Conservation (phyloP, 306 rosid genomes). For the Nissolia schottii region DNA sequence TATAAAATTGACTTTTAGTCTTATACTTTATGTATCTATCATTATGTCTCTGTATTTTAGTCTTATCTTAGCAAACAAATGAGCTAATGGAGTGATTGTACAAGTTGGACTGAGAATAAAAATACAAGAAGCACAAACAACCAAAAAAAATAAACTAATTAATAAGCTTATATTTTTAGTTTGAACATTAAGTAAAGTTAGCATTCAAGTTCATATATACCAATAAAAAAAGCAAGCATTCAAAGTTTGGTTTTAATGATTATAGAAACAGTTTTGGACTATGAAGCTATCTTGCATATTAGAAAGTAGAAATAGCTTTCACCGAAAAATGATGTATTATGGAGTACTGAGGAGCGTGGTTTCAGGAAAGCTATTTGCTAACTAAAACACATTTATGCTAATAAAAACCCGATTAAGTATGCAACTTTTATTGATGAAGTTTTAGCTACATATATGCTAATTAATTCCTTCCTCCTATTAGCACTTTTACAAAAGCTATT, state of each 20-base stretch:
- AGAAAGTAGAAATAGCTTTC: background rate
- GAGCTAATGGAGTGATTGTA: too few relatives aligned
- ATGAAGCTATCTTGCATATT: background rate
- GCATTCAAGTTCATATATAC: background rate
- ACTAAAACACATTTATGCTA: background rate
- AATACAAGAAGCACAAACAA: too few relatives aligned
- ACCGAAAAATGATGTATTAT: background rate
- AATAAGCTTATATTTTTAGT: background rate
- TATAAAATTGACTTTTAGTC: too few relatives aligned
- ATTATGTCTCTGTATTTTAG: too few relatives aligned
- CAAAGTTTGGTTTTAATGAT: conserved; percentile 3
- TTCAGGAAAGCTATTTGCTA: background rate
- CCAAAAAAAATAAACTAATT: background rate
- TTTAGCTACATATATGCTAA: background rate
- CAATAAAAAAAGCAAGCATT: background rate
- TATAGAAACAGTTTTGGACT: background rate
- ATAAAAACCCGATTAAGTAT: conserved; percentile 7
- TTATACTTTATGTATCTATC: too few relatives aligned
- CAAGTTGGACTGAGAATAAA: too few relatives aligned
- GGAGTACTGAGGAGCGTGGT: background rate
- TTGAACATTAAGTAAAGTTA: background rate
- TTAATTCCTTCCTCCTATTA: background rate
- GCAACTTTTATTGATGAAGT: conserved; percentile 24
- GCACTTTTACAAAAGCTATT: background rate
- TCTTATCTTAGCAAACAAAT: too few relatives aligned